A percentile compares a stretch with the other conserved stretches of the same genome.
Conservation (phyloP, 2,329 filamentous ascomycete species). For the Calonectria hongkongensis region DNA sequence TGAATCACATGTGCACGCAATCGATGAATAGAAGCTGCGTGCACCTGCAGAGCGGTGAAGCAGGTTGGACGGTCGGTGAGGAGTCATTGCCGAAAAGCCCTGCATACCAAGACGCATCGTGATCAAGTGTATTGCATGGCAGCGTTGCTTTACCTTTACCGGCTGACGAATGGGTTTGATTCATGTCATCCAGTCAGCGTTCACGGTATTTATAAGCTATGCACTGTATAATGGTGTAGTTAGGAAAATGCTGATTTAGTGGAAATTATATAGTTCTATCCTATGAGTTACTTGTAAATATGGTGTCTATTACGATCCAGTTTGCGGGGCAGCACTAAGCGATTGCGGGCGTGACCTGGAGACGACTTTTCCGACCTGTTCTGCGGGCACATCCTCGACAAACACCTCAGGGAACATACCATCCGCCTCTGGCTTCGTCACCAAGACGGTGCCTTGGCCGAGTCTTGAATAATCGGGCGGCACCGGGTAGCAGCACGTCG, state of each 20-base stretch:
- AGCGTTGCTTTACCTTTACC: background rate
- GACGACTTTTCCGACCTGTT: background rate
- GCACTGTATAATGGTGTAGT: background rate
- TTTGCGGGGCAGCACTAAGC: background rate
- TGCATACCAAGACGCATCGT: background rate
- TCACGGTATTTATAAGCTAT: background rate
- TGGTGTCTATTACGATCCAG: background rate
- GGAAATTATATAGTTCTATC: background rate
- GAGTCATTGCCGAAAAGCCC: background rate
- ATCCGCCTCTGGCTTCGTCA: background rate
- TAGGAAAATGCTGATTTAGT: background rate
- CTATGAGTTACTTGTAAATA: background rate
- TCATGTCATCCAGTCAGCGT: too few species aligned
- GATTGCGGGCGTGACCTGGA: too few species aligned
- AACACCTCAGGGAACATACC: background rate
- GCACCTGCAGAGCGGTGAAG: too few species aligned
- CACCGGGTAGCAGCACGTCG: background rate
- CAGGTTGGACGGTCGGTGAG: constrained; percentile 4
- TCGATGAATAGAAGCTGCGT: background rate
- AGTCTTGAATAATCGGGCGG: background rate
- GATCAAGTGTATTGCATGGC: background rate
- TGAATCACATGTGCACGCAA: background rate
- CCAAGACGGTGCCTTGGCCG: background rate
- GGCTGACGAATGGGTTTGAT: background rate
- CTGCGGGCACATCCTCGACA: background rate